phyloP scores from a whole-genome alignment of 2,329 filamentous ascomycete genomes.

The Penicillium sp. region DNA sequence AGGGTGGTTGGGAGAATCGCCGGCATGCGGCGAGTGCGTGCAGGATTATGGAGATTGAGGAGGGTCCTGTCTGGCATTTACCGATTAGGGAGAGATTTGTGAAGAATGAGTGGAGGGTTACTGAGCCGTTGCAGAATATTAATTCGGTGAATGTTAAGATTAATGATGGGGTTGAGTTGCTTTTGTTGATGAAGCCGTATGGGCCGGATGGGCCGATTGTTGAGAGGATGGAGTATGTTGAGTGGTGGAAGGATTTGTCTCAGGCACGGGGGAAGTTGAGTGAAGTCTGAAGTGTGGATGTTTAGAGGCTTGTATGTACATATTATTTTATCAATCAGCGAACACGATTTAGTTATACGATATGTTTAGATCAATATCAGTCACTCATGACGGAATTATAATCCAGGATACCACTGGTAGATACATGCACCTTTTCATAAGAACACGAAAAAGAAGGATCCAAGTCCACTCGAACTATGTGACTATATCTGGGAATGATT shows the following conservation, averaged over 20 bases:
- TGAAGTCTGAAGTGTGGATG: too few relatives aligned
- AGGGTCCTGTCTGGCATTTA: conserved; percentile 9
- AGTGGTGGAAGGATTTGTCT: conserved; percentile 5
- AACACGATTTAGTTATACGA: too few relatives aligned
- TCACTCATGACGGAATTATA: too few relatives aligned
- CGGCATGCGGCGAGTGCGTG: conserved; percentile 6
- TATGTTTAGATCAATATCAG: too few relatives aligned
- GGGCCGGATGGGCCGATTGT: conserved; percentile 5
- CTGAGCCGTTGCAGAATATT: conserved; percentile 8
- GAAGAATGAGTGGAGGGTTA: conserved; percentile 5
- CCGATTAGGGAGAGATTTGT: conserved; percentile 19
- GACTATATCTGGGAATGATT: too few relatives aligned
- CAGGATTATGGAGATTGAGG: conserved; percentile 21
- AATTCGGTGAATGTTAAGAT: background rate
- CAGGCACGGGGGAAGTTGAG: background rate
- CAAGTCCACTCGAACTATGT: too few relatives aligned
- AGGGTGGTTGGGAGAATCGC: conserved; percentile 23
- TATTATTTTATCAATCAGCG: too few relatives aligned
- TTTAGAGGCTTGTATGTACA: too few relatives aligned
- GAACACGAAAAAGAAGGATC: too few relatives aligned
- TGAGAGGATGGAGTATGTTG: conserved; percentile 8
- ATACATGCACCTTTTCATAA: too few relatives aligned
- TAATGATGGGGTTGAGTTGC: background rate
- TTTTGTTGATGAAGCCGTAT: conserved; percentile 4
- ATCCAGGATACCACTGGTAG: too few relatives aligned